Percentiles rank a stretch among this genome's conserved stretches.
Evolutionary conservation across 306 rosid genomes (phyloP).

Genomic region (Lathyrus oleraceus): DNA sequence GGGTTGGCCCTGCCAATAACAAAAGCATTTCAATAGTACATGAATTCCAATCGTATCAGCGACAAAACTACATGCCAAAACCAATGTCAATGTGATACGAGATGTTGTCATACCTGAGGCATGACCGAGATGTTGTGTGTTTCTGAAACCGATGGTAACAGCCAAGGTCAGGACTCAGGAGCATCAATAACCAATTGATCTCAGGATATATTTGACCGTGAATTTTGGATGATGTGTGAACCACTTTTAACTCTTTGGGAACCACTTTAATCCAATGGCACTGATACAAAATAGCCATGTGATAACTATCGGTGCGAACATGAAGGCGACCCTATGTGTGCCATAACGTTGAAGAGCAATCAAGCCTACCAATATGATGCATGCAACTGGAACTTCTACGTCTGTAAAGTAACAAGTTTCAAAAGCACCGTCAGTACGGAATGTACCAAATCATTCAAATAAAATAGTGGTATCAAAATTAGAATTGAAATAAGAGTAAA

Average conservation of each 20-base stretch:
- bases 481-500: background rate
- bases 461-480: constrained; percentile 27
- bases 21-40: no score
- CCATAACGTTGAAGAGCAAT: constrained; percentile 96
- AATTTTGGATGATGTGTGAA: constrained; percentile 92
- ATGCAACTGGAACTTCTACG: constrained; percentile 76
- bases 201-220: constrained; percentile 97
- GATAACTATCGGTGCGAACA: constrained; percentile 94
- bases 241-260: constrained; percentile 87
- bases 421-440: constrained; percentile 17
- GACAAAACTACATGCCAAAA: no score
- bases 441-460: constrained; percentile 6
- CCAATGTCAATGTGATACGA: no score
- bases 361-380: constrained; percentile 77
- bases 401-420: constrained; percentile 55
- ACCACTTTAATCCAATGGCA: constrained; percentile 80
- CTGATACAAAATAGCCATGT: no score
- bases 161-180: constrained; percentile 84
- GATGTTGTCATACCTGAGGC: no score
- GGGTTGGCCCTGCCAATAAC: no score
- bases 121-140: no score
- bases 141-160: no score
- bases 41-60: no score
- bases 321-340: constrained; percentile 87
- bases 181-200: constrained; percentile 92